Evolutionary conservation across 2,329 filamentous ascomycete genomes (phyloP).

Genomic region (Curvularia sp.): DNA sequence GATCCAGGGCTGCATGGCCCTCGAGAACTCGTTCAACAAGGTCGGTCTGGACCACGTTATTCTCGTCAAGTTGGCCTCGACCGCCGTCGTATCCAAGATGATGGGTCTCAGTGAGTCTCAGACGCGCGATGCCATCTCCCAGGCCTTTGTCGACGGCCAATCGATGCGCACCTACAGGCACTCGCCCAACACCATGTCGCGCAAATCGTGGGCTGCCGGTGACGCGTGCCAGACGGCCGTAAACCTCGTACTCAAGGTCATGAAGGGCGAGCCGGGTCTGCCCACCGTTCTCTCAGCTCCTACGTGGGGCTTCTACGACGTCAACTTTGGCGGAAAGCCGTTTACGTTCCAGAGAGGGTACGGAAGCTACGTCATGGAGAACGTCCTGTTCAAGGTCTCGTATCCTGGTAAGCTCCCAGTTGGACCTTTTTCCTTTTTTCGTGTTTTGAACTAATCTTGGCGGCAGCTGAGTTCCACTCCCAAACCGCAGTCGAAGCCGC

Average conservation of each 20-base stretch:
- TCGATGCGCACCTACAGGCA: slow-evolving; percentile 96
- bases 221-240: slow-evolving; percentile 97
- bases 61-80: slow-evolving; percentile 94
- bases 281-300: slow-evolving; percentile 92
- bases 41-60: slow-evolving; percentile 98
- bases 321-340: slow-evolving; percentile 88
- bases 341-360: slow-evolving; percentile 97
- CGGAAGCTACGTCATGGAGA: slow-evolving; percentile 99
- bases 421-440: not conserved
- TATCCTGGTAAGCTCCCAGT: slow-evolving; percentile 74
- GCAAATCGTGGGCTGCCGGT: slow-evolving; percentile 98
- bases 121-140: slow-evolving; percentile 93
- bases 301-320: slow-evolving; percentile 98
- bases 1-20: slow-evolving; percentile 94
- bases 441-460: slow-evolving; percentile 9
- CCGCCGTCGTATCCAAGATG: slow-evolving; percentile 94
- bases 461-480: slow-evolving; percentile 88
- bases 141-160: slow-evolving; percentile 98
- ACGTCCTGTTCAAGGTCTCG: slow-evolving; percentile 99
- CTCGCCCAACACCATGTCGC: slow-evolving; percentile 98
- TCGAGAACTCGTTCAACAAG: slow-evolving; percentile 99
- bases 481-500: slow-evolving; percentile 97
- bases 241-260: slow-evolving; percentile 87
- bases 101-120: slow-evolving; percentile 87
- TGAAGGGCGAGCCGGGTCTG: slow-evolving; percentile 88